Evolutionary conservation across 108 stramenopile species (phyloP), one percentile per base, ranked within the genome.

Genomic region (Discostella stelligeroides): DNA sequence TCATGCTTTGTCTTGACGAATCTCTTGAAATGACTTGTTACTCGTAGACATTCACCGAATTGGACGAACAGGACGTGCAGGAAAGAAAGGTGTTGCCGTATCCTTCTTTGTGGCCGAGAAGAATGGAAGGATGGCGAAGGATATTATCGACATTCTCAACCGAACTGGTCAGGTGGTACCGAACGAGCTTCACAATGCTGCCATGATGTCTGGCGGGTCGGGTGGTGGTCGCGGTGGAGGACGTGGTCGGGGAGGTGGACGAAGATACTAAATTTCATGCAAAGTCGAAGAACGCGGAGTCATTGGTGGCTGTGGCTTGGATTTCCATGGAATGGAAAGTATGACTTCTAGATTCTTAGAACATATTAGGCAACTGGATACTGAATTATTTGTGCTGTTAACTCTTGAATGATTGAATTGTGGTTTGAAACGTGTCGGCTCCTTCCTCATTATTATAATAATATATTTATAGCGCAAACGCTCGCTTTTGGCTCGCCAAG

Each of bases 61-160:
- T 58, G 98, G 99, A 25, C 98, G 99, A 81, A 98, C 97, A 13
- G 99, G 98, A 0, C 95, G 99, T 60, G 99, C 98, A 18, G 98
- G 98, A 0, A 97, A 97, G 58, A 97, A 95, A 65, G 97, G 88
- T n/a, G 71, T 81, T 25, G 92, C 99, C 7, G 88, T 99, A 12
- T 92, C 94, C 40, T 98, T 99, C 75, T 95, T 95, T 69, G 95
- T 99, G 41, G 72, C 89, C 5, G 90, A 89, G 27, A 98, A 98
- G 86, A 95, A 98, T 83, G 88, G 81, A 37, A 82, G 94, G 43
- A 70, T 98, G 77, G 95, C 96, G 15, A 70, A 83, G 48, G 91
- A 92, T 34, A 76, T 95, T 14, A 75, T 92, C 13, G 91, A 92
- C n/a, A 92, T 95, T 49, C 73, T 95, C 48, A 83, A 85, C 21